Evolutionary conservation across 768 basidiomycete species (phyloP).

Genomic region (Flagelloscypha sp.): DNA sequence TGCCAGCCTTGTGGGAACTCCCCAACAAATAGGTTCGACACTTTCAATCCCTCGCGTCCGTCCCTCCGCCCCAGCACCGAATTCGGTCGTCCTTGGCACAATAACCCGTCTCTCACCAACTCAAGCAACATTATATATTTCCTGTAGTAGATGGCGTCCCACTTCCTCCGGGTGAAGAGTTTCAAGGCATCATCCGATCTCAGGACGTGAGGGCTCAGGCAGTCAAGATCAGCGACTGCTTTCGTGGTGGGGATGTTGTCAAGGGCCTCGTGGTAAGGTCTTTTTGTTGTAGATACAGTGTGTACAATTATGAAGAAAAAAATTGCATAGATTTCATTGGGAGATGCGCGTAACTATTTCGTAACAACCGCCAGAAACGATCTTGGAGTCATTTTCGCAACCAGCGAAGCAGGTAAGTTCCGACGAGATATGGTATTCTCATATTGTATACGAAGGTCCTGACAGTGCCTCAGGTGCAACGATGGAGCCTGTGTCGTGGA

Average conservation of each 20-base stretch:
- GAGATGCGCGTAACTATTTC: constrained; percentile 88
- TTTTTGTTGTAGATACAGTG: background rate
- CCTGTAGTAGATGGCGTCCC: constrained; percentile 83
- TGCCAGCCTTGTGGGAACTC: constrained; percentile 64
- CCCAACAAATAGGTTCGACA: constrained; percentile 54
- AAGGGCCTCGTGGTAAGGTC: constrained; percentile 71
- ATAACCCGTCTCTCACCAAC: constrained; percentile 76
- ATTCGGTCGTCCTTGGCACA: constrained; percentile 73
- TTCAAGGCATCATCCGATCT: constrained; percentile 76
- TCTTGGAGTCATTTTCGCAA: constrained; percentile 86
- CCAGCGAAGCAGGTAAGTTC: constrained; percentile 69
- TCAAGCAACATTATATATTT: constrained; percentile 78
- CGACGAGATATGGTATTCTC: background rate
- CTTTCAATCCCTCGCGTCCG: constrained; percentile 57
- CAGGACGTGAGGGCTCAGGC: constrained; percentile 87
- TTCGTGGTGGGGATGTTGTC: constrained; percentile 87
- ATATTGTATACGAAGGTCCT: constrained; percentile 1
- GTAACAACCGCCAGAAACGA: constrained; percentile 86
- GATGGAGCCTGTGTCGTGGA: constrained; percentile 83
- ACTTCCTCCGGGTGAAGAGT: constrained; percentile 78
- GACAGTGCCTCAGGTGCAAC: constrained; percentile 47
- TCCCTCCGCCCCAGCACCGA: constrained; percentile 64
- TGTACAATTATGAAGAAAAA: too few relatives aligned
- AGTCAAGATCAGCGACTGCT: constrained; percentile 85
- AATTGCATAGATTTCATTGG: constrained; percentile 68